Base-by-base conservation (phyloP, 257 asterid genomes). In the Salvia miltiorrhiza region DNA sequence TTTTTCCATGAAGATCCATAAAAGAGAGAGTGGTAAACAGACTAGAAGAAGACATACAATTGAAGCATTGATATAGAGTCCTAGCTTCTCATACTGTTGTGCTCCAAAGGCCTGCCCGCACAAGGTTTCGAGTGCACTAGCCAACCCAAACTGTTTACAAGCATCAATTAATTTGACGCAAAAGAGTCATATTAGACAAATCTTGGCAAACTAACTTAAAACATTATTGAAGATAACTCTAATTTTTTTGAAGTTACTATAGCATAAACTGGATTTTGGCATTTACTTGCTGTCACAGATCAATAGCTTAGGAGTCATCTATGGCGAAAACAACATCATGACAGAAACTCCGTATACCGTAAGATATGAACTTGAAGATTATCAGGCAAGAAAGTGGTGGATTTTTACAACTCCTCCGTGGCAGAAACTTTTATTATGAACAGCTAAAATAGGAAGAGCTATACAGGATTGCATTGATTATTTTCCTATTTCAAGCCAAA, bases 31-130 rank as follows among this genome's bases (percentile, higher is more conserved):
- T 0, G 90, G 94, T 12, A 81, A 3, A 73, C 90, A 87, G 14
- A 71, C 78, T 9, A 71, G 10, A 32, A 72, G 50, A 6, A 87
- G 87, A 35, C 79, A 81, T 30, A 83, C 12, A 21, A 66, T 58
- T 13, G 83, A 77, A 30, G 73, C 82, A 49, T 72, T 80, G n/a
- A 81, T 81, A 41, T 73, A 81, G 1, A 48, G 69, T 73, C 87
- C 86, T 12, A 87, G 79, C 57, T 78, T 79, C 7, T 66, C 70
- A 65, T 82, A 76, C 28, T 78, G 83, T 59, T 72, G 52, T 2
- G 90, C 90, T 67, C 93, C 90, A 69, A 54, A 76, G 4, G 87
- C 94, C 76, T 87, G 93, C 10, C 90, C 93, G 24, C 87, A 87
- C 20, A 80, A 72, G 47, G 88, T 87, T 65, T 84, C 90, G 70